These are phyloP conservation scores for Dioszegia aurantiaca DNA, from an alignment of 768 basidiomycete species.

Conservation along the genomic window DNA sequence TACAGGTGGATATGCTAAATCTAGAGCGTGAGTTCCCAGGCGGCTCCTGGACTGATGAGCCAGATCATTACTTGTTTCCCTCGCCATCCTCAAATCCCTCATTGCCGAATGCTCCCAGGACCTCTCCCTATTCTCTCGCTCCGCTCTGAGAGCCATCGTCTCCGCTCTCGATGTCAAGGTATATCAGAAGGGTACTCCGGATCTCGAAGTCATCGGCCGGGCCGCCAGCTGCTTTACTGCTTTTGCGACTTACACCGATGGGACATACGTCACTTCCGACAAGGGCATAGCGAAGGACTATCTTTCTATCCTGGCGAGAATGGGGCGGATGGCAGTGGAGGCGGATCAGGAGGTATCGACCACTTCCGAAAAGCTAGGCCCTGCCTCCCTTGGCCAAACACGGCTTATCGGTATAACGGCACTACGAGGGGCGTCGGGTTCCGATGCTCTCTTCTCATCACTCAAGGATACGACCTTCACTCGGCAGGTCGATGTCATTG, in stretches of 20 bases:
- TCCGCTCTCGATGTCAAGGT: conserved; percentile 43
- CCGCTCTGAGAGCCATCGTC: conserved; percentile 38
- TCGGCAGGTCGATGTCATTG: conserved; percentile 66
- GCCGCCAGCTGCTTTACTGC: conserved; percentile 83
- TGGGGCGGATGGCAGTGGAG: conserved; percentile 62
- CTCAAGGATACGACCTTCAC: conserved; percentile 68
- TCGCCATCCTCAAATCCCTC: conserved; percentile 75
- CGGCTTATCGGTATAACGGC: conserved; percentile 83
- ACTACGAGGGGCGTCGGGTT: conserved; percentile 72
- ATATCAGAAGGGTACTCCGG: conserved; percentile 37
- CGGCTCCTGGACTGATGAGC: background rate
- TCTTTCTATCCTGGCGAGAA: conserved; percentile 64
- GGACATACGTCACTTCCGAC: conserved; percentile 76
- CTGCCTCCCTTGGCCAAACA: conserved; percentile 75
- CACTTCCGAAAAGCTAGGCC: conserved; percentile 57
- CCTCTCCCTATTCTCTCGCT: conserved; percentile 43
- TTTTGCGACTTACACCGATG: conserved; percentile 89
- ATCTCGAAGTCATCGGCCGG: conserved; percentile 51
- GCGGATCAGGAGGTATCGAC: conserved; percentile 34
- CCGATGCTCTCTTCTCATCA: conserved; percentile 78
- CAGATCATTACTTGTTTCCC: conserved; percentile 66
- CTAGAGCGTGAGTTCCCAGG: conserved; percentile 65
- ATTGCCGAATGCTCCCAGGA: conserved; percentile 69
- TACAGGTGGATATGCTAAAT: conserved; percentile 69
- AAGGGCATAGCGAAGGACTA: conserved; percentile 68